Evolutionary conservation across 768 basidiomycete species (phyloP).

Genomic region (Leucosporidium creatinivorum): DNA sequence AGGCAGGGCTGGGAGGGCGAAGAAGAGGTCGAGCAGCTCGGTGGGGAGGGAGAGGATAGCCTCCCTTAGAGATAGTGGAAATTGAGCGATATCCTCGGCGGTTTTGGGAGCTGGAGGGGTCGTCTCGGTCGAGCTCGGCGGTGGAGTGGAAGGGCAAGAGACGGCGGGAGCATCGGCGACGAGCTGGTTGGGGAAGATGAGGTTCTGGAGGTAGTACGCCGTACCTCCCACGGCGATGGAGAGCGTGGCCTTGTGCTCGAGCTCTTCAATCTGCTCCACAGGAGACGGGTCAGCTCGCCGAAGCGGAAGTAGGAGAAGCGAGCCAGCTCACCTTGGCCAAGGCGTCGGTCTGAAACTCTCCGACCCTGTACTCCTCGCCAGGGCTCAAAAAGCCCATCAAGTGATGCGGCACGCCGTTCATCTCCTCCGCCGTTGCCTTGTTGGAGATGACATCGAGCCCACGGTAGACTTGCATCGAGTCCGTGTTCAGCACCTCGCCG

Average conservation of each 20-base stretch:
- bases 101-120: not conserved
- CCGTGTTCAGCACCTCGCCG: slow-evolving; percentile 76
- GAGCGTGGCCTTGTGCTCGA: slow-evolving; percentile 55
- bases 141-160: not conserved
- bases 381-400: slow-evolving; percentile 82
- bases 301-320: not conserved
- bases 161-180: slow-evolving; percentile 29
- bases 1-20: slow-evolving; percentile 32
- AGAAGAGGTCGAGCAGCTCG: slow-evolving; percentile 33
- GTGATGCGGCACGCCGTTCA: slow-evolving; percentile 73
- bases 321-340: slow-evolving; percentile 56
- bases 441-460: slow-evolving; percentile 92
- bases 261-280: slow-evolving; percentile 60
- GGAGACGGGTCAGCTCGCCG: not conserved
- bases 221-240: slow-evolving; percentile 95
- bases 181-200: slow-evolving; percentile 77
- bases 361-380: slow-evolving; percentile 76
- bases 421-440: slow-evolving; percentile 72
- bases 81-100: slow-evolving; percentile 15
- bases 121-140: not conserved
- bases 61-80: slow-evolving; percentile 9
- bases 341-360: slow-evolving; percentile 82
- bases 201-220: slow-evolving; percentile 94
- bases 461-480: slow-evolving; percentile 92
- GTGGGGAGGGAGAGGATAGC: slow-evolving; percentile 28